Base-by-base conservation (phyloP, 1,284 basidiomycete species). In the Chondrostereum purpureum region DNA sequence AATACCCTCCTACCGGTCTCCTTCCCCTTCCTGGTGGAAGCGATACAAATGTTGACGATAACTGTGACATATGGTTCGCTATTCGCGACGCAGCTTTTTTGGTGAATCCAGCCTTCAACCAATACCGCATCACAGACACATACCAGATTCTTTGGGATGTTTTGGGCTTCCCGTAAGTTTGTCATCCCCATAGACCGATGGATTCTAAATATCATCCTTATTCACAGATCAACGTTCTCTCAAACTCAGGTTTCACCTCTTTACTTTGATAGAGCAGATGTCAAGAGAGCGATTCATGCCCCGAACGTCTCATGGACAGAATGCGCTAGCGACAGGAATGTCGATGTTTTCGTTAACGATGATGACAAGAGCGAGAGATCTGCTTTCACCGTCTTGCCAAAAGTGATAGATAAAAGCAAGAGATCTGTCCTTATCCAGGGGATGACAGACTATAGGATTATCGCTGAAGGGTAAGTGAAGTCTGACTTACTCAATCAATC, bases 61-160 rank as follows among this genome's bases (percentile, higher is more conserved):
- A 72, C 22, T 89, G 87, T 53, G 80, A 85, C 55, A 55, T 87
- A 2, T 86, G 82, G 80, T 69, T 75, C 35, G 61, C 67, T 33
- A 80, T 86, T 39, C 78, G 82, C 55, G 58, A 77, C n/a, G 78
- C 72, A 0, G 78, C 83, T 0, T 52, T 85, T 17, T 48, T 61
- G 2, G 63, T 83, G 50, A 87, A 89, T 57, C 85, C 84, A 0
- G 86, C 81, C 2, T 89, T 88, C 64, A 72, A 90, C 55, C 70
- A 85, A 5, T 88, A 88, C 58, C 72, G 80, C 23, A 80, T 88
- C 43, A 83, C 85, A 59, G 82, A 84, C 57, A 83, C 77, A 5
- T 68, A 57, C 55, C 59, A 61, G 13, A 53, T 85, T 31, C 64
- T 82, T 10, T 88, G 81, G 83, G 84, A 88, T 51, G 80, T 87